Conservation (phyloP, 1,139 yeast genomes). For the Yamadazyma taylorii region DNA sequence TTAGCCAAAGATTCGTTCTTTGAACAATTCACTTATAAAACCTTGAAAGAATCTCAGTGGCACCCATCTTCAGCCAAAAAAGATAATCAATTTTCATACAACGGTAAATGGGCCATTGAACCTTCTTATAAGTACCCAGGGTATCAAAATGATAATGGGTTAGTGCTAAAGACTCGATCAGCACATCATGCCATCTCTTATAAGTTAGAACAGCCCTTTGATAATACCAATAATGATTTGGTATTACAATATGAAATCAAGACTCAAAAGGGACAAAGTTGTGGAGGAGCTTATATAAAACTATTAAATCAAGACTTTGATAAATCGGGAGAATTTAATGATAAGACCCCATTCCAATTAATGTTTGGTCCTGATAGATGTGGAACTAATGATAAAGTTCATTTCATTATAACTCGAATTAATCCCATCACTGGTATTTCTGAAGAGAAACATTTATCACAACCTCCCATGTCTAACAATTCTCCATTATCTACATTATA, state of each 20-base stretch:
- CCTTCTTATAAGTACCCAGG: constrained; percentile 54
- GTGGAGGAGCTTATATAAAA: constrained; percentile 91
- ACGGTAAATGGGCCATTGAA: constrained; percentile 75
- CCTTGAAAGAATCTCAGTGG: constrained; percentile 56
- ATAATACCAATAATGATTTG: constrained; percentile 58
- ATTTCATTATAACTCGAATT: constrained; percentile 64
- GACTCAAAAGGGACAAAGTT: constrained; percentile 68
- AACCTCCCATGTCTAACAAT: constrained; percentile 65
- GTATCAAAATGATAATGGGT: constrained; percentile 63
- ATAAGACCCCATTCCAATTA: constrained; percentile 71
- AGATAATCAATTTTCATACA: constrained; percentile 39
- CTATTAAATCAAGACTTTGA: constrained; percentile 52
- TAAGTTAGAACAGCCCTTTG: constrained; percentile 52
- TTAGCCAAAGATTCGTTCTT: constrained; percentile 47
- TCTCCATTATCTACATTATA: constrained; percentile 64
- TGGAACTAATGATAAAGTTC: constrained; percentile 76
- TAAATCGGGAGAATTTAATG: constrained; percentile 39
- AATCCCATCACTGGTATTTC: constrained; percentile 54
- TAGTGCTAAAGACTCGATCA: constrained; percentile 73
- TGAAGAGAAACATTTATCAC: constrained; percentile 68
- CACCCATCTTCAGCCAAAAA: constrained; percentile 58
- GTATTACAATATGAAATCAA: constrained; percentile 90
- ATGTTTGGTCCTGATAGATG: constrained; percentile 97
- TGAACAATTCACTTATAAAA: constrained; percentile 61
- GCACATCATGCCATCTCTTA: constrained; percentile 79